Percentiles rank a stretch among this genome's conserved stretches.
These are phyloP conservation scores for Penicillium decumbens DNA, from an alignment of 2,329 filamentous ascomycete genomes.

Conservation along the genomic window DNA sequence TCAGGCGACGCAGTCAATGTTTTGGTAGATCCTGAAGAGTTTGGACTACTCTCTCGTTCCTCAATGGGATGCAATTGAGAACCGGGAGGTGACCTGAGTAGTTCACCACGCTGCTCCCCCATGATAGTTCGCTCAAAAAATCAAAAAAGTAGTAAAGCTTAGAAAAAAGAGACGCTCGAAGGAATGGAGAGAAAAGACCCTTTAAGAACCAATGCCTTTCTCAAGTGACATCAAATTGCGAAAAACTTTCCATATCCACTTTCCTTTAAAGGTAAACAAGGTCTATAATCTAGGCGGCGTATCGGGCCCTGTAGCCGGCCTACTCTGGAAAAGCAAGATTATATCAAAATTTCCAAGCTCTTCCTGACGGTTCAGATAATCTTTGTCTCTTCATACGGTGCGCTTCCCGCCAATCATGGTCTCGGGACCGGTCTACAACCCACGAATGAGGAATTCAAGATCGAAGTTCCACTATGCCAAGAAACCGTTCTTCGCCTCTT, in stretches of 20 bases:
- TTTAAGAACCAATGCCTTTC: not conserved
- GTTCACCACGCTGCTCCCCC: not conserved
- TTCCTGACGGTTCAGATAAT: not conserved
- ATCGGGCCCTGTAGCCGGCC: not conserved
- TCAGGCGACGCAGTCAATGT: not conserved
- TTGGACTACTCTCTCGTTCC: conserved; percentile 7
- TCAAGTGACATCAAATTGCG: not conserved
- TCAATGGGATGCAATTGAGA: conserved; percentile 5
- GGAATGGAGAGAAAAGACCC: not conserved
- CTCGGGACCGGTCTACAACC: not conserved
- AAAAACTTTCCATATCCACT: not conserved
- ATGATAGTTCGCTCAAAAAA: not conserved
- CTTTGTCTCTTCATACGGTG: not conserved
- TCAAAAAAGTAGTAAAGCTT: not conserved
- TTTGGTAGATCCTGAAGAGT: not conserved
- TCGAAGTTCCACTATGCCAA: not conserved
- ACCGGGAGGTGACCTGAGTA: not conserved
- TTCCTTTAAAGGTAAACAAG: not conserved
- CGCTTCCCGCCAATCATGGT: not conserved
- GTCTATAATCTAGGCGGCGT: not conserved
- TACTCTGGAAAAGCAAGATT: not conserved
- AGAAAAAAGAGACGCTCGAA: not conserved
- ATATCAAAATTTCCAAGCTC: not conserved
- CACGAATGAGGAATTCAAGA: not conserved
- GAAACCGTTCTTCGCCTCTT: not conserved